Percentiles rank a stretch among this genome's conserved stretches.
Evolutionary conservation across 768 basidiomycete species (phyloP).

Genomic region (Sarcodon sp.): DNA sequence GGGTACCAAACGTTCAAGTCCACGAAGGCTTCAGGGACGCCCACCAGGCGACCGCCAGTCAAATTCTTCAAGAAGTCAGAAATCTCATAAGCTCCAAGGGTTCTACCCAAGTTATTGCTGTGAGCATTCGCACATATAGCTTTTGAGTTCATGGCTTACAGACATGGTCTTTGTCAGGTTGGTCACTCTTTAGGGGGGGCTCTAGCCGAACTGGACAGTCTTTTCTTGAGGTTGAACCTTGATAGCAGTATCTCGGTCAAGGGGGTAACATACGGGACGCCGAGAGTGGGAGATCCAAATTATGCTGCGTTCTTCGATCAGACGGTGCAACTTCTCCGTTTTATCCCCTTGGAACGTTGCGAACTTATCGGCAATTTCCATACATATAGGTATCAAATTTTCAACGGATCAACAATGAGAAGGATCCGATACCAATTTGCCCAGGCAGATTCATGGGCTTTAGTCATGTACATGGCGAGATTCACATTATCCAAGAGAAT

Average conservation of each 20-base stretch:
- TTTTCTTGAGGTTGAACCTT: constrained; percentile 17
- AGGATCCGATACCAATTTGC: constrained; percentile 38
- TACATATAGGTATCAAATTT: constrained; percentile 12
- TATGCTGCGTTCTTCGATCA: constrained; percentile 25
- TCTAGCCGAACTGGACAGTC: constrained; percentile 16
- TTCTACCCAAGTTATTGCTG: constrained; percentile 27
- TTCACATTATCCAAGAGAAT: constrained; percentile 31
- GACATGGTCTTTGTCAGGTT: constrained; percentile 6
- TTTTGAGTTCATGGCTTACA: neutral
- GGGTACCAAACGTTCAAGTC: constrained; percentile 30
- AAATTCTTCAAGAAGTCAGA: constrained; percentile 31
- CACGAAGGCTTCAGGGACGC: constrained; percentile 42
- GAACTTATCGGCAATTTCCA: constrained; percentile 19
- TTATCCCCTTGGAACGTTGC: constrained; percentile 14
- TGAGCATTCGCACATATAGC: constrained; percentile 12
- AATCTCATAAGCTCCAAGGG: constrained; percentile 23
- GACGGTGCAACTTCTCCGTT: constrained; percentile 15
- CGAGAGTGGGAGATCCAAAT: constrained; percentile 37
- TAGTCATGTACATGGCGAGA: constrained; percentile 36
- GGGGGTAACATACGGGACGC: constrained; percentile 34
- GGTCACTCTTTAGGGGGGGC: constrained; percentile 21
- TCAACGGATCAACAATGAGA: constrained; percentile 22
- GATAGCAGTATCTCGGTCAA: constrained; percentile 21
- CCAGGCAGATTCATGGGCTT: constrained; percentile 39
- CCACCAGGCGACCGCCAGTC: constrained; percentile 32